phyloP scores from a whole-genome alignment of 257 asterid species.

The Cordia subcordata region DNA sequence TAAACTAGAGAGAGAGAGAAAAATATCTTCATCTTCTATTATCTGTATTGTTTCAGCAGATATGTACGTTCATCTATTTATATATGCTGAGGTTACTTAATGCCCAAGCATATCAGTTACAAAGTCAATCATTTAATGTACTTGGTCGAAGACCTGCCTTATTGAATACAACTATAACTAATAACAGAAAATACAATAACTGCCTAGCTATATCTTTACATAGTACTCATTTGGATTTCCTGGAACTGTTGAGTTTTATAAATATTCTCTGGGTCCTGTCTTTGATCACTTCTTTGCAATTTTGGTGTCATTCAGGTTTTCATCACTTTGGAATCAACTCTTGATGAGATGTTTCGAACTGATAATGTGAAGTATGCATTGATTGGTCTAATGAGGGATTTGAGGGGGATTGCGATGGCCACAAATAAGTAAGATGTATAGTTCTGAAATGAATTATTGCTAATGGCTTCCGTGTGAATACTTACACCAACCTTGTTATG shows the following conservation, averaged over 20 bases:
- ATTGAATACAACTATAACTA: no score
- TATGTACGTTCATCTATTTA: no score
- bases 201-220: no score
- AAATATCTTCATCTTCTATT: no score
- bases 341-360: conserved; percentile 75
- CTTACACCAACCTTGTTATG: conserved; percentile 13
- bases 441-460: neutral
- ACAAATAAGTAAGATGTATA: conserved; percentile 63
- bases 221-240: neutral
- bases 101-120: no score
- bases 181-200: no score
- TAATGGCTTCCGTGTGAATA: conserved; percentile 6
- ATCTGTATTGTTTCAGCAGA: no score
- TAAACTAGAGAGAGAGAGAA: no score
- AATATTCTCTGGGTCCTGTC: neutral
- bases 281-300: conserved; percentile 16
- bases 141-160: no score
- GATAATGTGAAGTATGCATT: conserved; percentile 83
- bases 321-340: conserved; percentile 65
- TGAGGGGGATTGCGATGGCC: conserved; percentile 94
- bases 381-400: conserved; percentile 97
- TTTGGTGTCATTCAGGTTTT: conserved; percentile 49
- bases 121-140: no score
- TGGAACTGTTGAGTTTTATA: neutral
- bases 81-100: no score